Conservation (phyloP, 2,329 filamentous ascomycete species). For the Pseudocercospora musae region DNA sequence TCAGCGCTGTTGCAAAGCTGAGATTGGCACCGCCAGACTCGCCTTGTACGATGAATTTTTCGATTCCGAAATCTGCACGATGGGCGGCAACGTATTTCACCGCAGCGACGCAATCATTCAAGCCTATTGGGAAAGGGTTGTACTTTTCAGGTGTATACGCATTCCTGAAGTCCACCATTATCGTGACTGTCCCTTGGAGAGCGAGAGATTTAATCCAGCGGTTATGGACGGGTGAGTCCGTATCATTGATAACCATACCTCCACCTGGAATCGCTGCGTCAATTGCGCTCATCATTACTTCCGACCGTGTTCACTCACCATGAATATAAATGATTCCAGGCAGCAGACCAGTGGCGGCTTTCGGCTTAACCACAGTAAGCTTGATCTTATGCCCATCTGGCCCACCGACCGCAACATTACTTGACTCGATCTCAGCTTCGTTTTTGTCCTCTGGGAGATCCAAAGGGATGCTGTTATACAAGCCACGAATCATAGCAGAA, state of each 20-base stretch:
- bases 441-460: constrained; percentile 14
- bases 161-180: constrained; percentile 35
- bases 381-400: constrained; percentile 24
- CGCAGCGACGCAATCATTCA: constrained; percentile 33
- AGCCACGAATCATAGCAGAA: background rate
- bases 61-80: constrained; percentile 23
- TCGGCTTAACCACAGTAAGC: constrained; percentile 16
- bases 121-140: constrained; percentile 31
- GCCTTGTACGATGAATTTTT: constrained; percentile 31
- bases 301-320: constrained; percentile 16
- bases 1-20: constrained; percentile 27
- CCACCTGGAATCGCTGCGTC: constrained; percentile 22
- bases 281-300: constrained; percentile 7
- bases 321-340: constrained; percentile 26
- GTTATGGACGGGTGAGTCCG: constrained; percentile 26
- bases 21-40: constrained; percentile 35
- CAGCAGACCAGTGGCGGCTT: constrained; percentile 12
- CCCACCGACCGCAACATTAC: constrained; percentile 14
- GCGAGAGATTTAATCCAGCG: constrained; percentile 29
- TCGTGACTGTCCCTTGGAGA: constrained; percentile 21
- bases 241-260: constrained; percentile 25
- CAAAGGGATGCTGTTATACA: constrained; percentile 3
- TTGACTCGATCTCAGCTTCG: constrained; percentile 15
- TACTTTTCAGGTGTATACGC: constrained; percentile 27
- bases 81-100: constrained; percentile 26